Evolutionary conservation across 2,329 filamentous ascomycete species (phyloP).

Genomic region (Beauveria sp.): DNA sequence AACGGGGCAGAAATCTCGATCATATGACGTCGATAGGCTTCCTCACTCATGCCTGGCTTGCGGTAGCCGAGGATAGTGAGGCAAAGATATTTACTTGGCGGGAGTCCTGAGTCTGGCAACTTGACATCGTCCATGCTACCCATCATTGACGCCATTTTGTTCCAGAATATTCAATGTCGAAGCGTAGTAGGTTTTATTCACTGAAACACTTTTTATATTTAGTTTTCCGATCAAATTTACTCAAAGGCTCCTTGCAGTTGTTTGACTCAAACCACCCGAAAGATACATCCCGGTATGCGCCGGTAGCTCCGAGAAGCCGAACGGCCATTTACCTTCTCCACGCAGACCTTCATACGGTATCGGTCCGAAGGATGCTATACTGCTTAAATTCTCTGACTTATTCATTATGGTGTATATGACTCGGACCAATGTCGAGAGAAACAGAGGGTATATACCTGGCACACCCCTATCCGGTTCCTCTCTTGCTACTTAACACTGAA

Average conservation of each 20-base stretch:
- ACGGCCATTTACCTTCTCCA: neutral
- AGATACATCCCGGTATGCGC: neutral
- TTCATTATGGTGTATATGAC: too few species aligned
- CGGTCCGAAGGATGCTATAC: neutral
- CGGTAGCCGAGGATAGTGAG: slow-evolving; percentile 42
- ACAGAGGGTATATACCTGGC: neutral
- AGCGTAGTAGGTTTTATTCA: neutral
- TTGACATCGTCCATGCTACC: neutral
- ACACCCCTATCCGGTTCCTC: too few species aligned
- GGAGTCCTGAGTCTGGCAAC: neutral
- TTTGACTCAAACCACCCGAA: neutral
- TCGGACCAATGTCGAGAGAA: neutral
- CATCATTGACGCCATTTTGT: neutral
- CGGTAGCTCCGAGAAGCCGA: neutral
- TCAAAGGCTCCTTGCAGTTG: neutral
- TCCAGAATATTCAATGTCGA: neutral
- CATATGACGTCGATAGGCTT: slow-evolving; percentile 39
- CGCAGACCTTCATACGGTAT: neutral
- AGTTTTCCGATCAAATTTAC: neutral
- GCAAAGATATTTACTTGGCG: slow-evolving; percentile 27
- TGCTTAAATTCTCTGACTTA: neutral
- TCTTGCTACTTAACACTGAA: too few species aligned
- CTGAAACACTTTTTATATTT: neutral
- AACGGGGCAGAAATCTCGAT: slow-evolving; percentile 36
- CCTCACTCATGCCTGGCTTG: slow-evolving; percentile 38